Conservation (phyloP, 768 basidiomycete genomes). For the Macrolepiota dolichaula region DNA sequence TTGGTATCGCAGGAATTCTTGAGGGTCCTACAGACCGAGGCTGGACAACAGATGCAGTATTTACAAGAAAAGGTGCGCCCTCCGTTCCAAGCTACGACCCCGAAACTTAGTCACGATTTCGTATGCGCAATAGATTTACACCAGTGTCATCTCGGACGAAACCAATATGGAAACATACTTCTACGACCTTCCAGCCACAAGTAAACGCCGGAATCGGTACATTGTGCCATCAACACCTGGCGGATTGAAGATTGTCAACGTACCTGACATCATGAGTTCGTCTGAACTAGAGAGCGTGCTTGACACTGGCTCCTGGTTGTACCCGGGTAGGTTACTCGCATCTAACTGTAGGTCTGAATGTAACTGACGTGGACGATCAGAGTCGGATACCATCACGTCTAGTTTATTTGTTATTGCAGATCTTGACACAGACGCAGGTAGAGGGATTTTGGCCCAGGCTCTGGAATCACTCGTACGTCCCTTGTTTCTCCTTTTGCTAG, state of each 20-base stretch:
- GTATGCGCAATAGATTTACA: constrained; percentile 48
- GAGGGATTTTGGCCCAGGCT: constrained; percentile 59
- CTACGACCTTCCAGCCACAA: constrained; percentile 81
- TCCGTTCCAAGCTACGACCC: not conserved
- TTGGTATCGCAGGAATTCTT: constrained; percentile 53
- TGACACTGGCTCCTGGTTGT: constrained; percentile 49
- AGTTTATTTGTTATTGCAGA: constrained; percentile 73
- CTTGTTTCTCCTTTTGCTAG: not conserved
- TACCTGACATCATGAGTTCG: constrained; percentile 50
- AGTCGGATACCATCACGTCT: constrained; percentile 33
- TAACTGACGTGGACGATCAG: constrained; percentile 9
- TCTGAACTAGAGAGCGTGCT: constrained; percentile 35
- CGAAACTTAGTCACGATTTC: not conserved
- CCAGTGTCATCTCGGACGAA: constrained; percentile 52
- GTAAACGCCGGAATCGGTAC: constrained; percentile 68
- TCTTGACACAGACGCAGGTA: constrained; percentile 61
- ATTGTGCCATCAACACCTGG: constrained; percentile 57
- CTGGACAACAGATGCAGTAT: constrained; percentile 56
- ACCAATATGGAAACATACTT: constrained; percentile 70
- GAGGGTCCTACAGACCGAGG: constrained; percentile 57
- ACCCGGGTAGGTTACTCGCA: constrained; percentile 46
- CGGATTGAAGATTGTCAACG: constrained; percentile 48
- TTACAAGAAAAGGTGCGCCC: constrained; percentile 67
- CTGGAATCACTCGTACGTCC: constrained; percentile 58
- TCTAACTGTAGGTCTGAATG: not conserved